phyloP scores from a whole-genome alignment of 805 yeast species.

The Teunomyces gatunensis region DNA sequence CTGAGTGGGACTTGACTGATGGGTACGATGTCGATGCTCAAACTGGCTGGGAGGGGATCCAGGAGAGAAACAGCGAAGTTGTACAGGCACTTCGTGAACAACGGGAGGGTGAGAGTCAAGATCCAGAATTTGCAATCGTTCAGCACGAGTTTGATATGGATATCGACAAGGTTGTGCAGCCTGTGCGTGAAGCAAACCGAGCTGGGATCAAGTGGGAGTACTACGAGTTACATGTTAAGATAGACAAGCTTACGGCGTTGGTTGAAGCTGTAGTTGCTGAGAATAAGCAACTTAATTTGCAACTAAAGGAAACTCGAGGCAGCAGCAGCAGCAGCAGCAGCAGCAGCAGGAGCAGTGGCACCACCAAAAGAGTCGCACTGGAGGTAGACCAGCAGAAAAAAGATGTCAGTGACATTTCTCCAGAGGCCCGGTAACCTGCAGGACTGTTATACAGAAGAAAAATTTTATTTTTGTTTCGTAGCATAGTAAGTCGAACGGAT shows the following conservation, averaged over 20 bases:
- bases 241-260: constrained; percentile 44
- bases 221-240: constrained; percentile 51
- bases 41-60: constrained; percentile 36
- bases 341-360: too few relatives aligned
- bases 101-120: constrained; percentile 60
- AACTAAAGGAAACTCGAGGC: background rate
- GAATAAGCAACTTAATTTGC: constrained; percentile 14
- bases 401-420: background rate
- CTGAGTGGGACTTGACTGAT: constrained; percentile 82
- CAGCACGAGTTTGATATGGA: constrained; percentile 48
- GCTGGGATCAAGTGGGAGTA: constrained; percentile 65
- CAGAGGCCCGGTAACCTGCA: background rate
- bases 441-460: background rate
- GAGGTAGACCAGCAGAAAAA: background rate
- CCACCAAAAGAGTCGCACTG: background rate
- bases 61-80: constrained; percentile 38
- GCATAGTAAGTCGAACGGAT: background rate
- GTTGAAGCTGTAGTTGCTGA: constrained; percentile 39
- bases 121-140: constrained; percentile 63
- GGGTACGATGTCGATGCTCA: constrained; percentile 51
- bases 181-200: constrained; percentile 52
- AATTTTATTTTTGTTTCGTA: background rate
- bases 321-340: too few relatives aligned
- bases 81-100: constrained; percentile 45
- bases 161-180: constrained; percentile 54